Evolutionary conservation across 495 filamentous ascomycete genomes (phyloP), one percentile per base, ranked within the genome.

Genomic region (Penicillium fimorum): DNA sequence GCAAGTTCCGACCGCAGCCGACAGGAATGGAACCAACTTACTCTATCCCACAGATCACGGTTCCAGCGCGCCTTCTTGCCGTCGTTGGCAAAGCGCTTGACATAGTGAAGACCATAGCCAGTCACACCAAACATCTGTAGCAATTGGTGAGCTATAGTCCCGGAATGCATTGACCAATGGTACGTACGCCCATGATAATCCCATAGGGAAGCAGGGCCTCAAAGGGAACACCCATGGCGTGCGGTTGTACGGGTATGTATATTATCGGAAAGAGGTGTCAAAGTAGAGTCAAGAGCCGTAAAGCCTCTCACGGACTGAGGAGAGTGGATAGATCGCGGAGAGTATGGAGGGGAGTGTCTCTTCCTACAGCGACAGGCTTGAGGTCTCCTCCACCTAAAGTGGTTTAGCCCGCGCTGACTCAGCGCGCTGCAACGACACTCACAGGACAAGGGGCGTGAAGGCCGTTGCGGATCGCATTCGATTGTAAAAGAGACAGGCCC

Each of bases 131-230:
- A 96, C 91, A 97, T 95, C 93, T 97, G 71, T 47, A 43, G 50
- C 51, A 53, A 51, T 70, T 66, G 65, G 68, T 70, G 51, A 69
- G 62, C 59, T 41, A 55, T 49, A 58, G 65, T 59, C 64, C 56
- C 22, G 55, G 50, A 60, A 52, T 29, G 48, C 5, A 57, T 53
- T 48, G 57, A 51, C 59, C 58, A 59, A 59, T 56, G 42, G 57
- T 55, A 79, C 91, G 72, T 79, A 97, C 92, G 70, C 74, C 79
- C 49, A 92, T 70, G 76, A 95, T 89, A 81, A 97, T 92, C 63
- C 82, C 94, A 78, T 96, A 97, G 46, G 94, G 94, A 70, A 98
- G 75, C 64, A 98, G 77, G 56, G 92, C 86, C 82, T 98, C 94
- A 79, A 97, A 97, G 50, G 94, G 94, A 60, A 98, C 85, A 71